Conservation (phyloP, 139 green algal genomes). For the Ettlia oleoabundans region DNA sequence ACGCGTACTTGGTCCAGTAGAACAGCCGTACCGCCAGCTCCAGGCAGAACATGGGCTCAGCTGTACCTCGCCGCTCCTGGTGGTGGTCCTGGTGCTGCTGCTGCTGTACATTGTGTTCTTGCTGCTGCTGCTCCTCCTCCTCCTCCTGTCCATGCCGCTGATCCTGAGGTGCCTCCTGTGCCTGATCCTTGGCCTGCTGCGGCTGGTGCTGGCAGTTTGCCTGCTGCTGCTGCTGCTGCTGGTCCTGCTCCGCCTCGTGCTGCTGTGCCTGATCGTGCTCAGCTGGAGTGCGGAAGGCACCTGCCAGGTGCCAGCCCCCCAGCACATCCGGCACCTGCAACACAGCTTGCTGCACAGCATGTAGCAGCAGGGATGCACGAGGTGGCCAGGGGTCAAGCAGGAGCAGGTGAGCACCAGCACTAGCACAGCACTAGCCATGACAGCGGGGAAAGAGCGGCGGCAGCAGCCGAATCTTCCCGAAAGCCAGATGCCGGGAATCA, state of each 20-base stretch:
- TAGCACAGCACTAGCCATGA: too few species aligned
- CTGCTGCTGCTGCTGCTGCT: constrained; percentile 2
- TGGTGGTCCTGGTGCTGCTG: background rate
- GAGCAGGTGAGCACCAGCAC: too few species aligned
- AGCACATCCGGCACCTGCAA: too few species aligned
- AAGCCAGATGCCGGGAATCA: too few species aligned
- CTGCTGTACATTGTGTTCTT: background rate
- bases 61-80: background rate
- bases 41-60: constrained; percentile 17
- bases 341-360: too few species aligned
- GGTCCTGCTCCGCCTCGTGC: background rate
- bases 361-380: background rate
- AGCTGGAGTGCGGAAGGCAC: too few species aligned
- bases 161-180: background rate
- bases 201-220: background rate
- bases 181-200: background rate
- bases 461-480: too few species aligned
- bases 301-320: too few species aligned
- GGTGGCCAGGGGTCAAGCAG: too few species aligned
- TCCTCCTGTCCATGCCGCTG: background rate
- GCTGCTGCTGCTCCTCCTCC: background rate
- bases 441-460: too few species aligned
- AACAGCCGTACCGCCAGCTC: constrained; percentile 16
- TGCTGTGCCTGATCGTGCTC: background rate
- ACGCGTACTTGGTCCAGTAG: constrained; percentile 14